Conservation (phyloP, 176 grass and related monocot species). For the Zoysia japonica region DNA sequence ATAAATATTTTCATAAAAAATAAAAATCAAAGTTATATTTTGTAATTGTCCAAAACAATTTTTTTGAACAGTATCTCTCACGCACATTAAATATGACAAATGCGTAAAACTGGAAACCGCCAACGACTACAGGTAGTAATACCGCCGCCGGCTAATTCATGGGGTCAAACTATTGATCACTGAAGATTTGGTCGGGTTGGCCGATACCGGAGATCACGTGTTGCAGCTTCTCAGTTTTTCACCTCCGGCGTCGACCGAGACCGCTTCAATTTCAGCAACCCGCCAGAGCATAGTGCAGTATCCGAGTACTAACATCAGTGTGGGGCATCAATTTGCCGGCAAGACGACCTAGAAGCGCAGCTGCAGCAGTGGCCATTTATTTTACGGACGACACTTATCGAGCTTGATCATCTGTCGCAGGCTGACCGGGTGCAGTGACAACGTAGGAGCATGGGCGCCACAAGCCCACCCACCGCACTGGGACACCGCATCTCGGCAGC, state of each 20-base stretch:
- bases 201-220: neutral
- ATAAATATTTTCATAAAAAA: too few species aligned
- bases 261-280: neutral
- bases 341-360: slow-evolving; percentile 35
- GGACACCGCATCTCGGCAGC: too few species aligned
- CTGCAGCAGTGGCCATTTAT: slow-evolving; percentile 23
- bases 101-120: slow-evolving; percentile 30
- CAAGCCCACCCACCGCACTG: too few species aligned
- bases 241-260: neutral
- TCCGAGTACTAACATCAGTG: neutral
- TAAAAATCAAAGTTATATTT: too few species aligned
- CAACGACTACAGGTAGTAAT: neutral
- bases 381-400: too few species aligned
- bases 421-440: neutral
- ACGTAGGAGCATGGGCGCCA: neutral
- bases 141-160: too few species aligned
- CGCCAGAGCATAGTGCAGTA: too few species aligned
- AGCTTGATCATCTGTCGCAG: neutral
- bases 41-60: too few species aligned
- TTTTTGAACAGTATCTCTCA: neutral
- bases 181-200: neutral
- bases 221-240: neutral
- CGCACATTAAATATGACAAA: slow-evolving; percentile 36
- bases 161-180: neutral
- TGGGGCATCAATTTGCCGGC: slow-evolving; percentile 3